These are phyloP conservation scores for Russula earlei DNA, from an alignment of 768 basidiomycete genomes.

Conservation along the genomic window DNA sequence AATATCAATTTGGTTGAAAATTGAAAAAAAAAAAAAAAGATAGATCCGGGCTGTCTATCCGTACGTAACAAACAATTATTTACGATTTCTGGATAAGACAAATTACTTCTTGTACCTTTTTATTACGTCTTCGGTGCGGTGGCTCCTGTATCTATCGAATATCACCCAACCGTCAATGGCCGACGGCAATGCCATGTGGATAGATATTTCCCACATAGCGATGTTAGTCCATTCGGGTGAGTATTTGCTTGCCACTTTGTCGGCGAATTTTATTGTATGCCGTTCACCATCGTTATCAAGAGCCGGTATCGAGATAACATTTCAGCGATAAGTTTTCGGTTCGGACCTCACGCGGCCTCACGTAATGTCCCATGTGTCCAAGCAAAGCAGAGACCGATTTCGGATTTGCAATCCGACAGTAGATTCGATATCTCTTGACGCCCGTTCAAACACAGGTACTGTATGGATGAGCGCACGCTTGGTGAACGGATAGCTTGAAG, in stretches of 20 bases:
- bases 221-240: neutral
- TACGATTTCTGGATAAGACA: neutral
- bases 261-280: too few species aligned
- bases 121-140: neutral
- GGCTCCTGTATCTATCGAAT: too few species aligned
- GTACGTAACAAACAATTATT: too few species aligned
- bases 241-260: neutral
- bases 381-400: neutral
- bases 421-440: neutral
- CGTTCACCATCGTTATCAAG: neutral
- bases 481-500: neutral
- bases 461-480: neutral
- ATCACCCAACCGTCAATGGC: too few species aligned
- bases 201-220: constrained; percentile 1
- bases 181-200: too few species aligned
- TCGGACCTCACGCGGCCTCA: too few species aligned
- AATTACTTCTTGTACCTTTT: neutral
- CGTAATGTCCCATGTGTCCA: neutral
- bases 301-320: neutral
- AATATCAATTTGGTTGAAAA: too few species aligned
- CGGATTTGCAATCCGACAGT: neutral
- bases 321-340: neutral
- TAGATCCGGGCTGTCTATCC: too few species aligned
- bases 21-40: too few species aligned
- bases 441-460: neutral